A percentile compares a stretch with the other conserved stretches of the same genome.
Evolutionary conservation across 148 eudicot species (phyloP).

Genomic region (Euryodendron excelsum): DNA sequence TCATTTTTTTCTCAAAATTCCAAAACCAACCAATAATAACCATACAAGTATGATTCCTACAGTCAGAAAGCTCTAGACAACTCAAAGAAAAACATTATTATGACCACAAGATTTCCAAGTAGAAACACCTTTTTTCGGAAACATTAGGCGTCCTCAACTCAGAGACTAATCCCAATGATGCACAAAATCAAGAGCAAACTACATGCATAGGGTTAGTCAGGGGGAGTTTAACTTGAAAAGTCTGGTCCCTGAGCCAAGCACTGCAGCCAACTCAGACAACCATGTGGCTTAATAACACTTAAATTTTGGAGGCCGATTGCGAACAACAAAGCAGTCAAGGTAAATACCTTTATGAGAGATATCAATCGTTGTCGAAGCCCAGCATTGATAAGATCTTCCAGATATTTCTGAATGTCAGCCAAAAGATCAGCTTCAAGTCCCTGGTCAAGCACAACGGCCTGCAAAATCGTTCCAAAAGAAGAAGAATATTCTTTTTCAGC

Average conservation of each 20-base stretch:
- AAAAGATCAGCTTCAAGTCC: constrained; percentile 80
- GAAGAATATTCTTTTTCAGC: not conserved
- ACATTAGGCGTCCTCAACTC: not conserved
- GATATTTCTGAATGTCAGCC: constrained; percentile 70
- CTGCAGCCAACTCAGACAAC: not conserved
- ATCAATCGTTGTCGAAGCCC: constrained; percentile 81
- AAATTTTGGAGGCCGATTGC: not conserved
- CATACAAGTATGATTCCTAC: not conserved
- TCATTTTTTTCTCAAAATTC: not conserved
- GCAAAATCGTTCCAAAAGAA: constrained; percentile 18
- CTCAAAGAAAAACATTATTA: not conserved
- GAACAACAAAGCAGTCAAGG: constrained; percentile 3
- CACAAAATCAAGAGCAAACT: not conserved
- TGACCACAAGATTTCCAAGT: not conserved
- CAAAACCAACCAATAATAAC: not conserved
- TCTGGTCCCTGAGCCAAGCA: not conserved
- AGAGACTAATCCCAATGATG: not conserved
- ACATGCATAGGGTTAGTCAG: not conserved
- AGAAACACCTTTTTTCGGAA: not conserved
- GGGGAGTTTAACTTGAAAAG: not conserved
- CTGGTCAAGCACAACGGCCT: constrained; percentile 97
- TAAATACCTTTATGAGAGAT: constrained; percentile 70
- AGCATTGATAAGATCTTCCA: constrained; percentile 70
- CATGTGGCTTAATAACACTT: not conserved
- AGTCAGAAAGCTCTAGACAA: not conserved